Conservation (phyloP, 768 basidiomycete genomes). For the Lactarius quietus region DNA sequence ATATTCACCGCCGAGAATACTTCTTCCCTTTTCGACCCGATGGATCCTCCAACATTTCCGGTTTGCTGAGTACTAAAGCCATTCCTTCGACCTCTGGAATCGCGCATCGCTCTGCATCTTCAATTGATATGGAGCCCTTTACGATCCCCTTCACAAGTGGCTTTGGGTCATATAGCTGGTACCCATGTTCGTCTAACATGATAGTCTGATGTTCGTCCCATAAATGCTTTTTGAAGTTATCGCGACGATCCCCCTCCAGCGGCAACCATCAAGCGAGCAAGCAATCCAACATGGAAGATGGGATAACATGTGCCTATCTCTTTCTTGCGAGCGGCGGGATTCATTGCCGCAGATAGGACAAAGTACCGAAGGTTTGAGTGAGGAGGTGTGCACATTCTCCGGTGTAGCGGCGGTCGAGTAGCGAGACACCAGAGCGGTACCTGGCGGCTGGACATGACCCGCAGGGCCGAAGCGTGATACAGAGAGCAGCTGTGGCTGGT, state of each 20-base stretch:
- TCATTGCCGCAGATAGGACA: background rate
- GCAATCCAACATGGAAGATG: slow-evolving; percentile 9
- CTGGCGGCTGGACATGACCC: background rate
- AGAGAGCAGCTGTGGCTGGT: background rate
- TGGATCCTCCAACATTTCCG: background rate
- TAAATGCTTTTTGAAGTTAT: background rate
- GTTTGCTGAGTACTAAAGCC: background rate
- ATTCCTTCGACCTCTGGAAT: background rate
- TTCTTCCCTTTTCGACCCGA: background rate
- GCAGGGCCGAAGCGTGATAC: background rate
- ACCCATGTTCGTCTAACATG: background rate
- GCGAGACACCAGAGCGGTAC: no score
- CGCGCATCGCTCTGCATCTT: background rate
- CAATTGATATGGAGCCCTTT: background rate
- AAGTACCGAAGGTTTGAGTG: background rate
- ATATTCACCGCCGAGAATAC: background rate
- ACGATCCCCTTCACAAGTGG: background rate
- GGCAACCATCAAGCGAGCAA: slow-evolving; percentile 2
- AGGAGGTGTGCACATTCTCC: rapidly evolving
- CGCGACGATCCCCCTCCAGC: slow-evolving; percentile 7
- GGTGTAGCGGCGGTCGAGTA: background rate
- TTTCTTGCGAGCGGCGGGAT: background rate
- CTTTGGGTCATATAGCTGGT: background rate
- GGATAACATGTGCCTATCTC: background rate
- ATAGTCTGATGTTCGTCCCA: background rate